Evolutionary conservation across 208 protist genomes (phyloP), one percentile per base, ranked within the genome.

Genomic region (Leishmania martiniquensis): DNA sequence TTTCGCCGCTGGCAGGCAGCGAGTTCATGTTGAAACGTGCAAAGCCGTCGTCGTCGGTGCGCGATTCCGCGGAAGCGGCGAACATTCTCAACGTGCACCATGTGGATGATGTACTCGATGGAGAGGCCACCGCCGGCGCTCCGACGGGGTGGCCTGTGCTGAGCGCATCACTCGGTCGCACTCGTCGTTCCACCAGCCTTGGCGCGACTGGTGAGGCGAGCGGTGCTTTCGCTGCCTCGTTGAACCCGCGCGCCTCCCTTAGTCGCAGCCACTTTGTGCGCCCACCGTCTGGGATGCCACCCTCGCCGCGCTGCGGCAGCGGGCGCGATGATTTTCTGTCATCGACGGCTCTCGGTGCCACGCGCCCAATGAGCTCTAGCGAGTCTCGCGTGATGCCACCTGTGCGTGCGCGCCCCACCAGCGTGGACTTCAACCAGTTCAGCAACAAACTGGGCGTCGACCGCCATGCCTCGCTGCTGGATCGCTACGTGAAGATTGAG

Each of bases 401-500:
- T 2, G 55, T 47, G 51, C 87, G 85, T 42, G 72, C 84, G 55
- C 89, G 87, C 7, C 76, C 89, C 12, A 79, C 84, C 17, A 97
- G 90, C 63, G 89, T 96, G 42, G 94, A 97, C 72, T 86, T 91
- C 76, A 85, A 82, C 44, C 86, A 93, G 68, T 89, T 91, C 70
- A 87, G 81, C 66, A 87, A 77, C 65, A 95, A 93, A 80, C 81
- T 95, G 32, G 90, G 72, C 69, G 82, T 89, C 44, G 81, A 91
- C 34, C 80, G 80, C 39, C 94, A 92, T 72, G 80, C 78, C 60
- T 91, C 89, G n/a, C 81, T 89, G 52, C 85, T 97, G 20, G 94
- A 97, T 85, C 90, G 92, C 69, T 96, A 90, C 81, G 92, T 97
- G 32, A 95, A 95, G 80, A 88, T 96, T 54, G 88, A 95, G 80